phyloP scores from a whole-genome alignment of 2,329 filamentous ascomycete species.

The Aspergillus unguis region DNA sequence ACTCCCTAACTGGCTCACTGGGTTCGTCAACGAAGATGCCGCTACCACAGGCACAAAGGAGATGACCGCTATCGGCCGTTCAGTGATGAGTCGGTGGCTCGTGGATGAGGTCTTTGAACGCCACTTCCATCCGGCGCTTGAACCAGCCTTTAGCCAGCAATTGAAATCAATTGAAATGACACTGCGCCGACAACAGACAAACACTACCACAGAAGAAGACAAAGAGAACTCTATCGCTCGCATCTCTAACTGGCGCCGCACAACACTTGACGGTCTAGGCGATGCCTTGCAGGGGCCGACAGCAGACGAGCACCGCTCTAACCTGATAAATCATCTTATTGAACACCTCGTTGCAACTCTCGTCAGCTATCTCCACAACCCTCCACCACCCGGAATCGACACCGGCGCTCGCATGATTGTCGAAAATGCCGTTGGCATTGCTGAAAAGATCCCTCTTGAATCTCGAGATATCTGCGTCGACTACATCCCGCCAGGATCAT shows the following conservation, averaged over 20 bases:
- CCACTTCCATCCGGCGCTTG: slow-evolving; percentile 87
- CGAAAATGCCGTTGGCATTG: slow-evolving; percentile 81
- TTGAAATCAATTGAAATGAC: slow-evolving; percentile 85
- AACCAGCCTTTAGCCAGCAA: slow-evolving; percentile 68
- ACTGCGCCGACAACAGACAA: slow-evolving; percentile 73
- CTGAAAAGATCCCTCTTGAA: slow-evolving; percentile 81
- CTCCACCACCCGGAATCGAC: slow-evolving; percentile 75
- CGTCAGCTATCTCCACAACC: slow-evolving; percentile 70
- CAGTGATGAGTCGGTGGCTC: slow-evolving; percentile 84
- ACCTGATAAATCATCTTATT: slow-evolving; percentile 69
- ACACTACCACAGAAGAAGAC: slow-evolving; percentile 75
- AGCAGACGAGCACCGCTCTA: slow-evolving; percentile 62
- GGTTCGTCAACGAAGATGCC: slow-evolving; percentile 79
- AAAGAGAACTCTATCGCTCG: slow-evolving; percentile 83
- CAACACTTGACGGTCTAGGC: slow-evolving; percentile 86
- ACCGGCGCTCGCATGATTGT: slow-evolving; percentile 89
- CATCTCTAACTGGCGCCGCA: slow-evolving; percentile 87
- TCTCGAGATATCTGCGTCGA: slow-evolving; percentile 84
- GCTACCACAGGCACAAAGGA: slow-evolving; percentile 87
- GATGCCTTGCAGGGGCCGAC: slow-evolving; percentile 64
- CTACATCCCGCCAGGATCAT: slow-evolving; percentile 75
- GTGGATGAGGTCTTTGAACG: slow-evolving; percentile 87
- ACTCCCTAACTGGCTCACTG: slow-evolving; percentile 75
- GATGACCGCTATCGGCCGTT: slow-evolving; percentile 92
- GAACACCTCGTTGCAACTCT: slow-evolving; percentile 66